Evolutionary conservation across 805 yeast species (phyloP), one percentile per base, ranked within the genome.

Genomic region (Metschnikowia colocasiae): DNA sequence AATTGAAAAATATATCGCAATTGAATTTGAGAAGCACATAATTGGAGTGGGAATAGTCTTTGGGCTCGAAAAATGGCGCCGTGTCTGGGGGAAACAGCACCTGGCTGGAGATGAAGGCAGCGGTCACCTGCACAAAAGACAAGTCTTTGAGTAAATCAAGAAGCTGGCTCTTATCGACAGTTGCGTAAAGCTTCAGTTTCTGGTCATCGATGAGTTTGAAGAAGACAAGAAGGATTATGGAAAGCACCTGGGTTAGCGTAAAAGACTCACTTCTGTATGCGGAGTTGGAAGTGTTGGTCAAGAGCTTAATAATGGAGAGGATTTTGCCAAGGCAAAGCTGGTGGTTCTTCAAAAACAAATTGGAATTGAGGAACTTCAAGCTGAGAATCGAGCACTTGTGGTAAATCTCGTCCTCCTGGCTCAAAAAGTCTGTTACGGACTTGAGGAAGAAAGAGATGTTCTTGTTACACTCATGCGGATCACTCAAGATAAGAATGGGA

Each of bases 61-160:
- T 22, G 37, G 37, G 37, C 30, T 16, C 27, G 29, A 32, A 26
- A 2, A 30, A 9, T 23, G 43, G 37, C 29, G 29, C 23, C 36
- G 29, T 22, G 27, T 58, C 54, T 2, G 59, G 48, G 7, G 33
- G 34, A 3, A 53, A 43, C 6, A 35, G 40, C 13, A 67, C 59
- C 45, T 68, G 70, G 26, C 60, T 47, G 15, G 62, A 33, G 3
- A 71, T 60, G 44, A 69, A 65, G 30, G 63, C 56, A 19, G 68
- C 59, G 3, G 69, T 54, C 7, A 67, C 57, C 55, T 77, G 76
- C 46, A 77, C 69, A 55, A 74, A 82, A 45, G 82, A 85, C 54
- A 84, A 67, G 52, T 83, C 85, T 46, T 71, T 75, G 45, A 85
- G 63, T 0, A 87, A 74, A 8, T 47, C 41, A 29, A 57, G 62